These are phyloP conservation scores for Wickerhamomyces chambardii DNA, from an alignment of 805 yeast genomes.

Conservation along the genomic window DNA sequence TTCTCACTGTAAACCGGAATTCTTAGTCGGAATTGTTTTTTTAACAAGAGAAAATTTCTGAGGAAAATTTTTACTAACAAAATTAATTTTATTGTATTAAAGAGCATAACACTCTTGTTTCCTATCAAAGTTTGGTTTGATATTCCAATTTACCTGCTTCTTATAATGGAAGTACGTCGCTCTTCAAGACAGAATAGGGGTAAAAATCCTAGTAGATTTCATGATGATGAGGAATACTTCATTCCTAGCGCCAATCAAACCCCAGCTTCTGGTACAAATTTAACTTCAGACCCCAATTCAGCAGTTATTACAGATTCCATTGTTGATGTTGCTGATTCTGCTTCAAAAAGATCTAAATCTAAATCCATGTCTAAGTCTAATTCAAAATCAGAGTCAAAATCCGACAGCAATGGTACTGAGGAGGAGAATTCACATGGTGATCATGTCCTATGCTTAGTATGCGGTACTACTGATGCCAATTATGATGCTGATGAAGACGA, in stretches of 20 bases:
- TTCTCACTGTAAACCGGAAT: no score
- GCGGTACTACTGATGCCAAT: constrained; percentile 50
- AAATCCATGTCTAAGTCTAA: no score
- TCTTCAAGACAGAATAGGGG: constrained; percentile 36
- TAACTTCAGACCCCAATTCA: no score
- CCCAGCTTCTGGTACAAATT: no score
- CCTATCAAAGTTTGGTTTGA: no score
- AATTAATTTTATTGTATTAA: no score
- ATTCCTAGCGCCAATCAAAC: no score
- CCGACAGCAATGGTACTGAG: constrained; percentile 2
- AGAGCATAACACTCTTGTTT: no score
- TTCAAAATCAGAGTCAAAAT: no score
- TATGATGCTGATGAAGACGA: constrained; percentile 48
- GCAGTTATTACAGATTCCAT: no score
- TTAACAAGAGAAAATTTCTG: background rate
- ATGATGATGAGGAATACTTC: constrained; percentile 17
- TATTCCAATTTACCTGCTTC: no score
- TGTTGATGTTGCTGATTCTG: constrained; percentile 5
- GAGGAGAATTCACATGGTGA: constrained; percentile 23
- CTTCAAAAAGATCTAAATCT: constrained; percentile 4
- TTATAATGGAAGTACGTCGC: constrained; percentile 24
- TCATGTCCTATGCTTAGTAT: constrained; percentile 48
- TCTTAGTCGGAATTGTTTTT: background rate
- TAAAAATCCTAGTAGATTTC: constrained; percentile 17
- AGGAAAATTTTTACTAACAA: no score